These are phyloP conservation scores for Lactifluus piperatus DNA, from an alignment of 768 basidiomycete genomes.

Conservation along the genomic window DNA sequence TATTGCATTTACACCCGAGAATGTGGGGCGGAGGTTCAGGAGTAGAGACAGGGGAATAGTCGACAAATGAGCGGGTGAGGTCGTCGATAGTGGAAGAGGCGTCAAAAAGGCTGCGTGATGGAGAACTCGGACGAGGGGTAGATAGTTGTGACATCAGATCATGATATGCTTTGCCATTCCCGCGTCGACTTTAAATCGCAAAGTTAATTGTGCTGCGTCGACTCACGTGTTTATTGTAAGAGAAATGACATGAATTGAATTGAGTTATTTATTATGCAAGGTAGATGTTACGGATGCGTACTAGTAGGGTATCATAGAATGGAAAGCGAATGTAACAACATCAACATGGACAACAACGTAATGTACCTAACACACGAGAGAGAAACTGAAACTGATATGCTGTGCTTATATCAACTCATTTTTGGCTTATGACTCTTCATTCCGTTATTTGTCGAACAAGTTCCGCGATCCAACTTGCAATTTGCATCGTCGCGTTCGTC, in stretches of 20 bases:
- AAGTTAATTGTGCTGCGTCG: neutral
- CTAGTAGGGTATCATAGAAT: constrained; percentile 16
- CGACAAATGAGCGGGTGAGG: constrained; percentile 61
- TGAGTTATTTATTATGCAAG: constrained; percentile 8
- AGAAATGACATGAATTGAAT: neutral
- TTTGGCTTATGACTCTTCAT: constrained; percentile 25
- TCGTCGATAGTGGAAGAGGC: constrained; percentile 58
- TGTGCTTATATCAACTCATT: neutral
- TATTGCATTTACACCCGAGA: constrained; percentile 56
- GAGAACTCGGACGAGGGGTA: constrained; percentile 23
- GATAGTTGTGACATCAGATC: constrained; percentile 6
- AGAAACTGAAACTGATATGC: constrained; percentile 14
- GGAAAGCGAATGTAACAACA: constrained; percentile 15
- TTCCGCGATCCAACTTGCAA: constrained; percentile 71
- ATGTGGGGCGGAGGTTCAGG: constrained; percentile 47
- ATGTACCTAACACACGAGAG: constrained; percentile 8
- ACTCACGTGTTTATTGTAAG: constrained; percentile 1
- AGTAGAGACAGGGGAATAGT: constrained; percentile 66
- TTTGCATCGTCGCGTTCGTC: constrained; percentile 39
- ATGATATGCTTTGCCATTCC: too few species aligned
- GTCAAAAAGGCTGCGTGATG: constrained; percentile 26
- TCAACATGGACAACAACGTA: constrained; percentile 10
- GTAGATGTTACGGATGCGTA: constrained; percentile 8
- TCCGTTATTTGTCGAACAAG: constrained; percentile 45
- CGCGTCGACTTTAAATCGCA: neutral